Evolutionary conservation across 768 basidiomycete species (phyloP).

Genomic region (Pleurotus ostreatus): DNA sequence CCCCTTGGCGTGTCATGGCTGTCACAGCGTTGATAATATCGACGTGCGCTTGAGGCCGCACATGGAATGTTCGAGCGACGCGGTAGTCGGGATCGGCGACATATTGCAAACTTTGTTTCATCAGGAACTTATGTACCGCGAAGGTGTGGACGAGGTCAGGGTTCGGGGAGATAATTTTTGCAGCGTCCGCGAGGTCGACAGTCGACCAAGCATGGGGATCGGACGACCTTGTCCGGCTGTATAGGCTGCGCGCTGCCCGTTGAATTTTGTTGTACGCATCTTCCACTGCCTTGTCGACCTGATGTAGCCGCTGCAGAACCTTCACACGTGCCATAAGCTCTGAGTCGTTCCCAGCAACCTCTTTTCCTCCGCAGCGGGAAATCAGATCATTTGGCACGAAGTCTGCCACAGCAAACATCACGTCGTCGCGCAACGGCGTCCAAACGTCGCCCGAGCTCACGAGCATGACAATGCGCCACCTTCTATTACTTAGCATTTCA

Average conservation of each 20-base stretch:
- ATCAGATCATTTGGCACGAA: conserved; percentile 44
- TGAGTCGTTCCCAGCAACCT: conserved; percentile 21
- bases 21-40: conserved; percentile 44
- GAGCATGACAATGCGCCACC: conserved; percentile 14
- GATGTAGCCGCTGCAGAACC: conserved; percentile 56
- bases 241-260: conserved; percentile 30
- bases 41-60: conserved; percentile 61
- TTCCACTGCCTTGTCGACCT: conserved; percentile 47
- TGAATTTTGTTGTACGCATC: conserved; percentile 25
- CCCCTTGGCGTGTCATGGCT: conserved; percentile 39
- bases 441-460: conserved; percentile 53
- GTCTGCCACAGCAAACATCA: conserved; percentile 58
- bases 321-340: conserved; percentile 60
- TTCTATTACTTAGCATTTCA: conserved; percentile 18
- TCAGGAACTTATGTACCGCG: conserved; percentile 63
- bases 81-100: conserved; percentile 46
- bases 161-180: conserved; percentile 33
- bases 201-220: conserved; percentile 50
- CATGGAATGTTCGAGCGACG: conserved; percentile 45
- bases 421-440: conserved; percentile 44
- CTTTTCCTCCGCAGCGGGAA: conserved; percentile 40
- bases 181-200: conserved; percentile 53
- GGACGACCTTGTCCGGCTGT: conserved; percentile 39
- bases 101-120: conserved; percentile 50
- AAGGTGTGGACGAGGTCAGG: conserved; percentile 33